A percentile compares a stretch with the other conserved stretches of the same genome.
Conservation (phyloP, 768 basidiomycete species). For the Suillus plorans region DNA sequence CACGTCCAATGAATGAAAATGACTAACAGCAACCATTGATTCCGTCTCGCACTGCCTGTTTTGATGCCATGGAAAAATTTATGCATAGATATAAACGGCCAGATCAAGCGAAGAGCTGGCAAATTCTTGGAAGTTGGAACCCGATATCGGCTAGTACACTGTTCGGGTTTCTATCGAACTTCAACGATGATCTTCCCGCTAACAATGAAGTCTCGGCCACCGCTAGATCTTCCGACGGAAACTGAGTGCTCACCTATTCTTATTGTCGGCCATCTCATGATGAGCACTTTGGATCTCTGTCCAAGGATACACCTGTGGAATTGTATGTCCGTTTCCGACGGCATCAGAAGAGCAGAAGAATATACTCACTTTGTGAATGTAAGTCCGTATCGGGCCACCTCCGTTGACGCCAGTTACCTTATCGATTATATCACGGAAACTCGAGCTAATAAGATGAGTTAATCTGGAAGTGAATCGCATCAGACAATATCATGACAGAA, state of each 20-base stretch:
- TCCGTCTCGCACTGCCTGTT: neutral
- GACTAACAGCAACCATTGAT: neutral
- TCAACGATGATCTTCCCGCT: conserved; percentile 35
- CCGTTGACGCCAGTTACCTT: conserved; percentile 60
- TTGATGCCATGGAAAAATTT: neutral
- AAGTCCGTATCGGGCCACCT: conserved; percentile 62
- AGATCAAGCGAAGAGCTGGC: neutral
- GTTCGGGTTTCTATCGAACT: conserved; percentile 12
- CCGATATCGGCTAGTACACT: neutral
- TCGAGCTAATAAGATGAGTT: conserved; percentile 19
- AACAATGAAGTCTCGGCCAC: neutral
- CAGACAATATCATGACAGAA: conserved; percentile 24
- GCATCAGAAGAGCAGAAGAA: conserved; percentile 13
- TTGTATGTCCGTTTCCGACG: conserved; percentile 13
- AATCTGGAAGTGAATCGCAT: neutral
- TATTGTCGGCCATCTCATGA: conserved; percentile 79
- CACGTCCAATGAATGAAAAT: neutral
- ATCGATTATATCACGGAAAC: conserved; percentile 57
- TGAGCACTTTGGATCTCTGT: conserved; percentile 78
- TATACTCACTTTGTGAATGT: conserved; percentile 69
- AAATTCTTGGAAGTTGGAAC: neutral
- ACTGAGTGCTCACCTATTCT: conserved; percentile 40
- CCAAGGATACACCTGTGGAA: conserved; percentile 73
- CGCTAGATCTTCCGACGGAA: conserved; percentile 1
- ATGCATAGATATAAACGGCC: neutral